Conservation (phyloP, 2,329 filamentous ascomycete genomes). For the Nigrospora sphaerica region DNA sequence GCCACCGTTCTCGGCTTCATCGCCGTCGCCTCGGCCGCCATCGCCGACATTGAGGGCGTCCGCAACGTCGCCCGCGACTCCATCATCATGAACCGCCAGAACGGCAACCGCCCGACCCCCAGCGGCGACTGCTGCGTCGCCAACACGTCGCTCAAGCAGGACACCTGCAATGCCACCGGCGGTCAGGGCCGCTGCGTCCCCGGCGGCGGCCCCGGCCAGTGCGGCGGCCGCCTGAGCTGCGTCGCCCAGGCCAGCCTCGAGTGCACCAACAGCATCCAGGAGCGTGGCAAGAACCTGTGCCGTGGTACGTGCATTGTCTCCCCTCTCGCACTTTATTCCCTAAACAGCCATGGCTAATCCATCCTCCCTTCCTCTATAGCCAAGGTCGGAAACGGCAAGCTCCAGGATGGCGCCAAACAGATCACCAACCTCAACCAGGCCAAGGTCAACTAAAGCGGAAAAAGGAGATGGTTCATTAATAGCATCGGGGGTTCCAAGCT, state of each 20-base stretch:
- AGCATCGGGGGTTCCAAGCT: no score
- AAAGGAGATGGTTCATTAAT: no score
- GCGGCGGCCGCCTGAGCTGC: slow-evolving; percentile 7
- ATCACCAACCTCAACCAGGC: slow-evolving; percentile 3
- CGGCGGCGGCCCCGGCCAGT: slow-evolving; percentile 7
- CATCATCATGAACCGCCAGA: neutral
- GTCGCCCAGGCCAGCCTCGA: slow-evolving; percentile 5
- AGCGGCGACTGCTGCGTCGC: slow-evolving; percentile 8
- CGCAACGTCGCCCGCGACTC: slow-evolving; percentile 3
- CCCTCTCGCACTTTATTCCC: no score
- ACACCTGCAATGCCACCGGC: slow-evolving; percentile 4
- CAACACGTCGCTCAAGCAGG: slow-evolving; percentile 8
- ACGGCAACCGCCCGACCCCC: slow-evolving; percentile 2
- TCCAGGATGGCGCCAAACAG: neutral
- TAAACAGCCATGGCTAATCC: neutral
- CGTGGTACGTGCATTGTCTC: neutral
- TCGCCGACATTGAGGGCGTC: slow-evolving; percentile 4
- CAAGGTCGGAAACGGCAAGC: slow-evolving; percentile 1
- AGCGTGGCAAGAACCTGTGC: slow-evolving; percentile 9
- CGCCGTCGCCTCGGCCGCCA: slow-evolving; percentile 3
- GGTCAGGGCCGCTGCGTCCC: slow-evolving; percentile 8
- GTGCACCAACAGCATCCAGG: slow-evolving; percentile 4
- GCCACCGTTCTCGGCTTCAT: slow-evolving; percentile 2
- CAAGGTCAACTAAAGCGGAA: slow-evolving; percentile 2
- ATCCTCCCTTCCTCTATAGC: neutral